Percentiles rank a stretch among this genome's conserved stretches.
Conservation (phyloP, 1,139 yeast species). For the Diutina neorugosa region DNA sequence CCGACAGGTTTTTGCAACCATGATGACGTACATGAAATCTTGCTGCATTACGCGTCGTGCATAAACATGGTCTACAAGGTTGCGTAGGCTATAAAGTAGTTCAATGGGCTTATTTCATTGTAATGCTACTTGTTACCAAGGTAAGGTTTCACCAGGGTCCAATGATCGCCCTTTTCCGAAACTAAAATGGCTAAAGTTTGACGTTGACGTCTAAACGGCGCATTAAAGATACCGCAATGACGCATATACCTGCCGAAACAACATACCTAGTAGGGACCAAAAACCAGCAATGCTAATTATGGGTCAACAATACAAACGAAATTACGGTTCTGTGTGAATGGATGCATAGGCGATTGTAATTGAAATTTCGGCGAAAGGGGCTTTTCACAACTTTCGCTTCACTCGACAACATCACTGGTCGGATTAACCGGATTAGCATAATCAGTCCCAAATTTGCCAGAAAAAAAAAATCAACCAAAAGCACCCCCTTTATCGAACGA, state of each 20-base stretch:
- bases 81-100: background rate
- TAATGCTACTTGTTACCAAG: background rate
- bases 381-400: background rate
- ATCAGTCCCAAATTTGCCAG: background rate
- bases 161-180: background rate
- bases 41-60: background rate
- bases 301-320: background rate
- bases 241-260: background rate
- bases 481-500: background rate
- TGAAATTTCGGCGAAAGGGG: background rate
- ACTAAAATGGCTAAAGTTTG: background rate
- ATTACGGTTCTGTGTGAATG: background rate
- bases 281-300: background rate
- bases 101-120: background rate
- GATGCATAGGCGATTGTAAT: background rate
- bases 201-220: background rate
- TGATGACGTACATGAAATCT: background rate
- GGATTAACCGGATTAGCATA: background rate
- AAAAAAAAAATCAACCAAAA: no score
- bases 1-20: background rate
- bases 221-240: background rate
- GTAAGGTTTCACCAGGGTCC: background rate
- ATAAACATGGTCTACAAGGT: background rate
- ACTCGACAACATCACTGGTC: background rate
- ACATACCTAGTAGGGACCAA: background rate